Conservation (phyloP, 805 yeast species). For the Candida koratica region DNA sequence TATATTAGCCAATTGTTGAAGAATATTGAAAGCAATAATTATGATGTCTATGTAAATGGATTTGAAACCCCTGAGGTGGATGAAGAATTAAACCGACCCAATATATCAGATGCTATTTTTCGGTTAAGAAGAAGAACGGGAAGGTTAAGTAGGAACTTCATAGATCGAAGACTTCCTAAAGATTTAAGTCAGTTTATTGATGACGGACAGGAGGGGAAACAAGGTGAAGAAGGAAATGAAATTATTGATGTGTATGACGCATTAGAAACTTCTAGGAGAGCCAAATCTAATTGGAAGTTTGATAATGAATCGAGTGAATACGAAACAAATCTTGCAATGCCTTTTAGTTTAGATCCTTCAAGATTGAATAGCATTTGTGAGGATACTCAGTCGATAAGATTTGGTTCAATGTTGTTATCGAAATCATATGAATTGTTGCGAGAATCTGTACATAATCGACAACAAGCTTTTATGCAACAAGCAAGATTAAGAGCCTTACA, state of each 20-base stretch:
- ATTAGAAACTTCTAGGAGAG: slow-evolving; percentile 43
- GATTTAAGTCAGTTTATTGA: slow-evolving; percentile 39
- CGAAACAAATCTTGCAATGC: slow-evolving; percentile 36
- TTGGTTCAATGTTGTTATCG: slow-evolving; percentile 85
- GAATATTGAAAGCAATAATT: slow-evolving; percentile 37
- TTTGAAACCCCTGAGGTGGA: slow-evolving; percentile 18
- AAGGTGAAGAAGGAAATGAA: slow-evolving; percentile 17
- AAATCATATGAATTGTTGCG: slow-evolving; percentile 78
- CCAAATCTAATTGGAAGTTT: slow-evolving; percentile 63
- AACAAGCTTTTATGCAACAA: slow-evolving; percentile 48
- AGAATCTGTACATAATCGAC: slow-evolving; percentile 71
- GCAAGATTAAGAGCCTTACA: slow-evolving; percentile 42
- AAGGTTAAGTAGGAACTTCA: slow-evolving; percentile 61
- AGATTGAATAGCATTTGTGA: slow-evolving; percentile 75
- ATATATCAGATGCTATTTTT: slow-evolving; percentile 48
- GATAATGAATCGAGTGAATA: slow-evolving; percentile 52
- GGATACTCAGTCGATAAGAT: slow-evolving; percentile 84
- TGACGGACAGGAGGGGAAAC: slow-evolving; percentile 18
- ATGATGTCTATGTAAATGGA: slow-evolving; percentile 38
- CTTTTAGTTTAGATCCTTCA: slow-evolving; percentile 75
- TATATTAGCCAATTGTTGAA: slow-evolving; percentile 38
- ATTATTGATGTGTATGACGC: slow-evolving; percentile 44
- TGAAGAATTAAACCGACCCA: slow-evolving; percentile 20
- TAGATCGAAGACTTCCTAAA: slow-evolving; percentile 61
- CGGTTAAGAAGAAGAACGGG: slow-evolving; percentile 73